Base-by-base conservation (phyloP, 2,329 filamentous ascomycete species). In the Botryotinia convoluta region DNA sequence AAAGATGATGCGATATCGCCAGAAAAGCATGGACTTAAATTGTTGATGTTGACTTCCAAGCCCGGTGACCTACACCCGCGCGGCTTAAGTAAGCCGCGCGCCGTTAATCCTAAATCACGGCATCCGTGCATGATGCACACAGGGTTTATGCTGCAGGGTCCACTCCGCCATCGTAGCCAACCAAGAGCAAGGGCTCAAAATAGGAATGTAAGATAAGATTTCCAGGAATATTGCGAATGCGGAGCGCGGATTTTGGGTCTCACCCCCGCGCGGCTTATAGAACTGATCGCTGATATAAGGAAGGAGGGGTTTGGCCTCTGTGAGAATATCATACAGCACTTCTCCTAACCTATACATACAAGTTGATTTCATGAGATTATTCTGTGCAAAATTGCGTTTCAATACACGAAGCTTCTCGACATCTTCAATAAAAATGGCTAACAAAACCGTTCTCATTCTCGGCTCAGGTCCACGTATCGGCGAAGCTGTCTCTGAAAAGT, bases 401-500 rank as follows among this genome's bases (percentile, higher is more conserved):
- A 54, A 29, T 29, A 29, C n/a, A 54, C 51, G 51, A 54, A 54
- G 51, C 51, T 54, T 54, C n/a, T 54, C 51, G n/a, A 54, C 14
- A 29, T 18, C n/a, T 54, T 16, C 51, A 26, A 54, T 29, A 29
- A 54, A 29, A 54, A 54, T 54, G 51, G n/a, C 51, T 26, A 54
- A 12, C 51, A 54, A 54, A 29, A 29, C 14, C 26, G 71, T 76
- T 51, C 81, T 85, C 74, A 83, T 86, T 76, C 81, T 85, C 70
- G 84, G 84, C 61, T 79, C 83, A n/a, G 84, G 84, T 5, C 76
- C 83, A 29, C 84, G 82, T 67, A 78, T 84, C 65, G 84, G 83
- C 18, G 73, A 77, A 6, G 72, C 79, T 32, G 80, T 83, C 18
- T 82, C 83, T 42, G 74, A 79, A n/a, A 77, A 79, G 45, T 84